Conservation (phyloP, 352 stramenopile genomes). For the Blastocystis sp. region DNA sequence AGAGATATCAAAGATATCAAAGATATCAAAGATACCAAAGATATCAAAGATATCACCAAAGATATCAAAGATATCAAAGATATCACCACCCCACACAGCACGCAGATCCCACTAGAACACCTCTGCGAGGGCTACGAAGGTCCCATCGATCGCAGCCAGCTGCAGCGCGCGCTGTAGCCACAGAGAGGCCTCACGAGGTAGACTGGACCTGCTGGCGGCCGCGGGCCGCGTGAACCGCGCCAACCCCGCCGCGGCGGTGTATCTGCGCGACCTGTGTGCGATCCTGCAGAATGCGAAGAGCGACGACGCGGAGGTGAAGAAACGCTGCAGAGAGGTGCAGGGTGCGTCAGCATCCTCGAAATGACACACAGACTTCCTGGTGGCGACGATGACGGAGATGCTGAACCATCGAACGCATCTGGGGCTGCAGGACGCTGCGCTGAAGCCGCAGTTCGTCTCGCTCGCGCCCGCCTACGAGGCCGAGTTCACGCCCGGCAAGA, state of each 20-base stretch:
- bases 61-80: too few species aligned
- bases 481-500: constrained; percentile 30
- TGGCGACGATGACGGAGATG: neutral
- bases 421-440: constrained; percentile 1
- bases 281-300: neutral
- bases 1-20: too few species aligned
- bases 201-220: too few species aligned
- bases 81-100: too few species aligned
- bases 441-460: constrained; percentile 13
- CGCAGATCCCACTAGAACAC: too few species aligned
- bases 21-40: too few species aligned
- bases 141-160: too few species aligned
- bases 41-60: too few species aligned
- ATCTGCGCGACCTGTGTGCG: neutral
- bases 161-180: too few species aligned
- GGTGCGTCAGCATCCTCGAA: neutral
- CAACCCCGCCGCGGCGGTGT: neutral
- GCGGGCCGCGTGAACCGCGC: neutral
- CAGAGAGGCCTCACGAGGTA: too few species aligned
- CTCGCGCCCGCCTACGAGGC: constrained; percentile 20
- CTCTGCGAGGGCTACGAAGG: too few species aligned
- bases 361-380: neutral
- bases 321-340: neutral
- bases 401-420: constrained; percentile 14
- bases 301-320: neutral